Evolutionary conservation across 2,329 filamentous ascomycete genomes (phyloP).

Genomic region (Ilyonectria robusta): DNA sequence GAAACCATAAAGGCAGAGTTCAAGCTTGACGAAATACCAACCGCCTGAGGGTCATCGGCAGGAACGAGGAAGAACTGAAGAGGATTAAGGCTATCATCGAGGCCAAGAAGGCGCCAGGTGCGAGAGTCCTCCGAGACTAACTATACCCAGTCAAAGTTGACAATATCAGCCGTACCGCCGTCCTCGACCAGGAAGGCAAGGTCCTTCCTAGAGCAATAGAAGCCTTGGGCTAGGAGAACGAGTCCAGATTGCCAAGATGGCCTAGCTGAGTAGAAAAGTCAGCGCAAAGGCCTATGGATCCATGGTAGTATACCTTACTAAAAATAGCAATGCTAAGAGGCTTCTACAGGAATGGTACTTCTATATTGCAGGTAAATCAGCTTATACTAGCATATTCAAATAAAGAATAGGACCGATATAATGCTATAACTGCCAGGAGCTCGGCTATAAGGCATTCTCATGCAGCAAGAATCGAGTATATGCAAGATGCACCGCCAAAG

Average conservation of each 20-base stretch:
- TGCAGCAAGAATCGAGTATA: no score
- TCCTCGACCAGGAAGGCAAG: slow-evolving; percentile 39
- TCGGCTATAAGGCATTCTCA: no score
- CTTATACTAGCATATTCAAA: no score
- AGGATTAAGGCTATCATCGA: slow-evolving; percentile 13
- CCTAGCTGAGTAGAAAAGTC: slow-evolving; percentile 42
- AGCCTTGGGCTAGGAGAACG: slow-evolving; percentile 42
- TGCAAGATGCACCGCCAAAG: no score
- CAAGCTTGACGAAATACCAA: slow-evolving; percentile 6
- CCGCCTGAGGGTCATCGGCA: slow-evolving; percentile 14
- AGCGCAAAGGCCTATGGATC: background rate
- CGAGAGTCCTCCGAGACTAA: slow-evolving; percentile 40
- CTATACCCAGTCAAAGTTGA: slow-evolving; percentile 47
- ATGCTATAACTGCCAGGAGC: no score
- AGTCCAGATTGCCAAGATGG: slow-evolving; percentile 40
- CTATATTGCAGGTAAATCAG: background rate
- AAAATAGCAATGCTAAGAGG: slow-evolving; percentile 15
- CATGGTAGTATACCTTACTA: background rate
- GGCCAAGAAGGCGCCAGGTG: slow-evolving; percentile 21
- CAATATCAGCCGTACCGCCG: slow-evolving; percentile 38
- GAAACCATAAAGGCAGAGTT: no score
- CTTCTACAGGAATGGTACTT: slow-evolving; percentile 22
- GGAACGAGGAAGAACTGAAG: slow-evolving; percentile 19
- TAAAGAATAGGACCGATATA: no score
- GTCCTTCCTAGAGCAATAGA: slow-evolving; percentile 32